Percentiles rank a stretch among this genome's conserved stretches.
phyloP scores from a whole-genome alignment of 495 filamentous ascomycete species.

The Hypoxylon crocopeplum region DNA sequence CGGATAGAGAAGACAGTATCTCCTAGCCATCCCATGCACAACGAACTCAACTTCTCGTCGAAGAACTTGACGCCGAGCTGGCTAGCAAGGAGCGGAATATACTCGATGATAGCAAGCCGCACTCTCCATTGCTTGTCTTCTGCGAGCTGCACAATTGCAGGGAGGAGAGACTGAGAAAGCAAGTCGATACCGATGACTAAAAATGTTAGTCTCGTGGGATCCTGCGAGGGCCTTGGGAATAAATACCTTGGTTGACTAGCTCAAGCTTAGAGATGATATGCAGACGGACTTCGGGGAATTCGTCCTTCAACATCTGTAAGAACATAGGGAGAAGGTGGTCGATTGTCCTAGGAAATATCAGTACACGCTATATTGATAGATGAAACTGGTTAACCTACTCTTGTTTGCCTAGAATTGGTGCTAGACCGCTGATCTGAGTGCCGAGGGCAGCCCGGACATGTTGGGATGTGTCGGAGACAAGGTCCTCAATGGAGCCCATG shows the following conservation, averaged over 20 bases:
- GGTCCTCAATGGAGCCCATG: constrained; percentile 94
- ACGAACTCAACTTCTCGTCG: constrained; percentile 90
- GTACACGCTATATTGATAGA: background rate
- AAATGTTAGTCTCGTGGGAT: constrained; percentile 28
- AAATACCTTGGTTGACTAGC: constrained; percentile 89
- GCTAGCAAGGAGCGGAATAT: constrained; percentile 94
- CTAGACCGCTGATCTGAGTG: constrained; percentile 95
- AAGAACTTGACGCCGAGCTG: constrained; percentile 98
- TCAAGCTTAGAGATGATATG: constrained; percentile 99
- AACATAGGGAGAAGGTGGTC: constrained; percentile 98
- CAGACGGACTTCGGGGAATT: constrained; percentile 95
- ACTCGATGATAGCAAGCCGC: constrained; percentile 96
- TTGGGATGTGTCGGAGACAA: constrained; percentile 94
- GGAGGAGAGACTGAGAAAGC: constrained; percentile 93
- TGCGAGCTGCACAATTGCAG: constrained; percentile 96
- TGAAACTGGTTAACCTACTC: constrained; percentile 67
- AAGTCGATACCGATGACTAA: constrained; percentile 96
- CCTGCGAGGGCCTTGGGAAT: background rate
- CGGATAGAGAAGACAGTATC: constrained; percentile 98
- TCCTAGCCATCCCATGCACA: constrained; percentile 99
- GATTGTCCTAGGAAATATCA: constrained; percentile 71
- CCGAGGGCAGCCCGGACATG: constrained; percentile 95
- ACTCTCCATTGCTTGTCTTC: constrained; percentile 99
- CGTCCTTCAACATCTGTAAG: constrained; percentile 98
- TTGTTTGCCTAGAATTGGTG: constrained; percentile 96